A percentile compares a stretch with the other conserved stretches of the same genome.
Conservation (phyloP, 768 basidiomycete genomes). For the Lanmaoa rubissima region DNA sequence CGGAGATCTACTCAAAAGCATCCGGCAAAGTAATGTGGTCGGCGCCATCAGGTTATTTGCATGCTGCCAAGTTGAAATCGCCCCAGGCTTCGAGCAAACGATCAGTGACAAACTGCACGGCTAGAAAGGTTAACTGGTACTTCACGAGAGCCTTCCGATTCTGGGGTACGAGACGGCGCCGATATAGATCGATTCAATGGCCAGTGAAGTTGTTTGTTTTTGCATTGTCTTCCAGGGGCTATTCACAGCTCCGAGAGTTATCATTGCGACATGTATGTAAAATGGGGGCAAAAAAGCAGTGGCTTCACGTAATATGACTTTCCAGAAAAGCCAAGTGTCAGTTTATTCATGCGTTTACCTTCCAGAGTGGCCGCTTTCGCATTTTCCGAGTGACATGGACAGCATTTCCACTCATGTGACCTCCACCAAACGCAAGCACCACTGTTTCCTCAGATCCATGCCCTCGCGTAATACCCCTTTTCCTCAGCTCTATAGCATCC, state of each 20-base stretch:
- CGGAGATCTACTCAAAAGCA: constrained; percentile 18
- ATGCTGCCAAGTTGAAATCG: constrained; percentile 1
- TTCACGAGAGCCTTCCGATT: constrained; percentile 16
- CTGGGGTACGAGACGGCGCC: constrained; percentile 5
- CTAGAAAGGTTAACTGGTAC: constrained; percentile 32
- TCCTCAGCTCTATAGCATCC: constrained; percentile 81
- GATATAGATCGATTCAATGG: background rate
- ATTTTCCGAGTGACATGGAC: constrained; percentile 88
- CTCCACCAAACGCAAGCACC: constrained; percentile 82
- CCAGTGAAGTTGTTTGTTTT: constrained; percentile 1
- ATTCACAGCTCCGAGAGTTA: constrained; percentile 4
- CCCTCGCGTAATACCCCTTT: constrained; percentile 70
- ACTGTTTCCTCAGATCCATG: constrained; percentile 84
- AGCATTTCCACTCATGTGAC: constrained; percentile 63
- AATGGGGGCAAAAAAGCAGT: constrained; percentile 17
- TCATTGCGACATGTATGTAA: constrained; percentile 23
- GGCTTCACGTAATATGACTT: constrained; percentile 30
- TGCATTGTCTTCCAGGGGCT: background rate
- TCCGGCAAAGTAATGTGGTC: constrained; percentile 14
- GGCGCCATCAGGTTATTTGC: constrained; percentile 5
- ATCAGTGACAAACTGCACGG: constrained; percentile 21
- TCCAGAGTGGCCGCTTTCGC: constrained; percentile 79
- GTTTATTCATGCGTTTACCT: constrained; percentile 74
- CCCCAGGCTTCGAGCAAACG: constrained; percentile 15
- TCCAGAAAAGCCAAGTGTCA: constrained; percentile 24